These are phyloP conservation scores for Trichosanthes truncata DNA, from an alignment of 306 rosid species.

Conservation along the genomic window DNA sequence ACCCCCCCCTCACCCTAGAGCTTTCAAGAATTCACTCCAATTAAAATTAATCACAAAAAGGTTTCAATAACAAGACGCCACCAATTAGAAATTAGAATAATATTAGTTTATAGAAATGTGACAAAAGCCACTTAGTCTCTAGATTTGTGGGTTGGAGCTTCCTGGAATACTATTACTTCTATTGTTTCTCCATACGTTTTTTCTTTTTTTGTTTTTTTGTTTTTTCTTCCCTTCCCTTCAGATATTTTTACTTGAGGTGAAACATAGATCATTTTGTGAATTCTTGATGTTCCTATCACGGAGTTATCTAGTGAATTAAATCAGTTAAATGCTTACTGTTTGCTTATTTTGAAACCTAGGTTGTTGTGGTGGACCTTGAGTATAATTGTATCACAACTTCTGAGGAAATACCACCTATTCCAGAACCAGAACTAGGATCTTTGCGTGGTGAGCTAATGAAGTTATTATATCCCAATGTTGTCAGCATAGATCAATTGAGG, in stretches of 20 bases:
- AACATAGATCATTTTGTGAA: neutral
- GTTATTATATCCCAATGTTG: constrained; percentile 74
- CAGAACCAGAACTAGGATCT: constrained; percentile 73
- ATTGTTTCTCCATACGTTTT: neutral
- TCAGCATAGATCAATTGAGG: constrained; percentile 78
- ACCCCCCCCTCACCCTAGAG: neutral
- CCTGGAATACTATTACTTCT: neutral
- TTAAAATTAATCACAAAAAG: neutral
- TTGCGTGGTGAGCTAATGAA: constrained; percentile 70
- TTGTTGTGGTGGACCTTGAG: constrained; percentile 94
- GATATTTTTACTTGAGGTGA: neutral
- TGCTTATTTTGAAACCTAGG: constrained; percentile 38
- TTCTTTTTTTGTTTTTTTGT: neutral
- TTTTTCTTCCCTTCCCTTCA: neutral
- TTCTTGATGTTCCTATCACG: neutral
- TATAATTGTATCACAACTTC: constrained; percentile 70
- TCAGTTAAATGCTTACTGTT: neutral
- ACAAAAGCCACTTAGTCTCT: neutral
- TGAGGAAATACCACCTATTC: constrained; percentile 95
- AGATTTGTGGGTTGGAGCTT: neutral
- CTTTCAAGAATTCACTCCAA: neutral
- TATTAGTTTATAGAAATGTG: neutral
- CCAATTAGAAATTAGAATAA: neutral
- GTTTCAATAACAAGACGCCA: neutral
- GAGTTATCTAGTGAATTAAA: neutral